A percentile compares a stretch with the other conserved stretches of the same genome.
Evolutionary conservation across 495 filamentous ascomycete genomes (phyloP).

Genomic region (Penicillium angulare): DNA sequence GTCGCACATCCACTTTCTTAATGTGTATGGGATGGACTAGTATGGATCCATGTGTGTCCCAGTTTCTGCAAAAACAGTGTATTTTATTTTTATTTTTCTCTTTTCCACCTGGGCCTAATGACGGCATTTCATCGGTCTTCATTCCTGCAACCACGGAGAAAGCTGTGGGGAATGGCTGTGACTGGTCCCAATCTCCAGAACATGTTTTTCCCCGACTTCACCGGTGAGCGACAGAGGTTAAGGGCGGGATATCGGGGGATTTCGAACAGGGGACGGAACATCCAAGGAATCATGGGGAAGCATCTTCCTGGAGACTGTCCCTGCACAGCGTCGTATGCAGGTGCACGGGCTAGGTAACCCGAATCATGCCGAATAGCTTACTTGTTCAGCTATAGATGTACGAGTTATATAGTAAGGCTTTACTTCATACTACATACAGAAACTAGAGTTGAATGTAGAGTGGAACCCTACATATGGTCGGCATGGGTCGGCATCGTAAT

Average conservation of each 20-base stretch:
- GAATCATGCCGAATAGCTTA: neutral
- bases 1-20: neutral
- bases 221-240: conserved; percentile 31
- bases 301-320: neutral
- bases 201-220: conserved; percentile 26
- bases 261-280: conserved; percentile 2
- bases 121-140: conserved; percentile 15
- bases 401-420: no score
- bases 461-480: neutral
- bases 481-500: conserved; percentile 1
- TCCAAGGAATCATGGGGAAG: conserved; percentile 1
- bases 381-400: no score
- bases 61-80: no score
- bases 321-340: conserved; percentile 4
- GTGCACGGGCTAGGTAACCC: neutral
- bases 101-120: conserved; percentile 11
- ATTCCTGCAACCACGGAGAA: conserved; percentile 12
- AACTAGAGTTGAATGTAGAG: neutral
- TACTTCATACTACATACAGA: no score
- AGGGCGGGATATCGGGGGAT: conserved; percentile 12
- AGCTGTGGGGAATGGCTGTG: conserved; percentile 17
- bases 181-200: conserved; percentile 16
- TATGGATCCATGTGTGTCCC: no score
- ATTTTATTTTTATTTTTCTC: neutral
- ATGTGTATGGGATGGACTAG: no score